A percentile compares a stretch with the other conserved stretches of the same genome.
These are phyloP conservation scores for Adenanthera pavonina DNA, from an alignment of 306 rosid species.

Conservation along the genomic window DNA sequence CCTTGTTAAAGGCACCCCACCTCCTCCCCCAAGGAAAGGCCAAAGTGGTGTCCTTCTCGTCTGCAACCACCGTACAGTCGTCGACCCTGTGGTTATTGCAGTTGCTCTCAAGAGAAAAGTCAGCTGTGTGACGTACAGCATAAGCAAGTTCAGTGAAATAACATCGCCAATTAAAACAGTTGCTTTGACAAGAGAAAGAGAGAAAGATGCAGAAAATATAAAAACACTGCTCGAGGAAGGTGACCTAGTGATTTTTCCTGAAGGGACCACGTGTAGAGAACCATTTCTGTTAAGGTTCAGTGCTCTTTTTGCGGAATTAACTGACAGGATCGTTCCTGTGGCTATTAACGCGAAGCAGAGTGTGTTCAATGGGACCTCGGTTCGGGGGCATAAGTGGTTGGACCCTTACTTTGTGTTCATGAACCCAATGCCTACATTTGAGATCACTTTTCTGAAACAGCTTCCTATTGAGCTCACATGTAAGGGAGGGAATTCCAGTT, in stretches of 20 bases:
- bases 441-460: not conserved
- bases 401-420: conserved; percentile 6
- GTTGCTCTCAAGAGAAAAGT: not conserved
- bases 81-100: not conserved
- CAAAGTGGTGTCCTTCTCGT: not conserved
- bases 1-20: not conserved
- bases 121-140: not conserved
- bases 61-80: conserved; percentile 1
- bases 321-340: not conserved
- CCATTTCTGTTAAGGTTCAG: conserved; percentile 1
- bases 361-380: not conserved
- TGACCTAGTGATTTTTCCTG: conserved; percentile 1
- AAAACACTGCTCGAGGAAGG: not conserved
- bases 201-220: conserved; percentile 1
- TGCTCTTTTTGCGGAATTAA: conserved; percentile 2
- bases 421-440: not conserved
- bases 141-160: not conserved
- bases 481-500: not conserved
- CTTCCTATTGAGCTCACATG: not conserved
- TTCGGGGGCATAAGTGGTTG: not conserved
- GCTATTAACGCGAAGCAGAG: not conserved
- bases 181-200: not conserved
- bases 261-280: not conserved
- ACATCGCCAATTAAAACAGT: not conserved
- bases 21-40: not conserved